Evolutionary conservation across 2,329 filamentous ascomycete species (phyloP).

Genomic region (Aureobasidium namibiae): DNA sequence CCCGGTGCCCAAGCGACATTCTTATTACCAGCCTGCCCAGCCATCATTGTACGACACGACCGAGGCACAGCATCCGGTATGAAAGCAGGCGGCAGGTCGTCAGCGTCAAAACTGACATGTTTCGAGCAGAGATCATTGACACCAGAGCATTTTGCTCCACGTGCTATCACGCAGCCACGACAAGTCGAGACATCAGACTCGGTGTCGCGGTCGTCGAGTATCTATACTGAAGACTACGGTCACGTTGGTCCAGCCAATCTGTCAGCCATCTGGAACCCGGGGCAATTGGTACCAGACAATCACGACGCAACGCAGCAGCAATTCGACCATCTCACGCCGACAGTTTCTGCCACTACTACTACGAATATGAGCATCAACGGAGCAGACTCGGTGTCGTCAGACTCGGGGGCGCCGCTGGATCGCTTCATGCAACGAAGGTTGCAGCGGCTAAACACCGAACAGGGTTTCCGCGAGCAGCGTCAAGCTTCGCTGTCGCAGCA

Average conservation of each 20-base stretch:
- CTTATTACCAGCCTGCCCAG: slow-evolving; percentile 10
- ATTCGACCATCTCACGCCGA: neutral
- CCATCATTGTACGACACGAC: slow-evolving; percentile 10
- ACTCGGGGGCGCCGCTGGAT: slow-evolving; percentile 26
- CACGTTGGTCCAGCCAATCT: neutral
- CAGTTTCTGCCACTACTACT: neutral
- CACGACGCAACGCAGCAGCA: neutral
- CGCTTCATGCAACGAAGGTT: slow-evolving; percentile 30
- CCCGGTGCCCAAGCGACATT: slow-evolving; percentile 6
- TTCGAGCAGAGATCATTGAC: neutral
- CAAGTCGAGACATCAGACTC: neutral
- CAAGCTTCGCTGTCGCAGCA: slow-evolving; percentile 11
- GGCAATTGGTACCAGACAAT: slow-evolving; percentile 8
- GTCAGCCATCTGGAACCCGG: slow-evolving; percentile 3
- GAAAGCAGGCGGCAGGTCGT: neutral
- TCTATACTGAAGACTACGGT: neutral
- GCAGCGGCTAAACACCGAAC: slow-evolving; percentile 31
- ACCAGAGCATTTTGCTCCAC: neutral
- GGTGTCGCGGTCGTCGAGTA: neutral
- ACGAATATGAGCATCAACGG: slow-evolving; percentile 13
- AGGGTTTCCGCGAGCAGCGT: slow-evolving; percentile 30
- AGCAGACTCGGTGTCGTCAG: slow-evolving; percentile 21
- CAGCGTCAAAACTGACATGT: neutral
- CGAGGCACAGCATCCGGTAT: slow-evolving; percentile 3
- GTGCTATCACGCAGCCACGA: neutral